Evolutionary conservation across 2,329 filamentous ascomycete genomes (phyloP).

Genomic region (Aspergillus ochraceus): DNA sequence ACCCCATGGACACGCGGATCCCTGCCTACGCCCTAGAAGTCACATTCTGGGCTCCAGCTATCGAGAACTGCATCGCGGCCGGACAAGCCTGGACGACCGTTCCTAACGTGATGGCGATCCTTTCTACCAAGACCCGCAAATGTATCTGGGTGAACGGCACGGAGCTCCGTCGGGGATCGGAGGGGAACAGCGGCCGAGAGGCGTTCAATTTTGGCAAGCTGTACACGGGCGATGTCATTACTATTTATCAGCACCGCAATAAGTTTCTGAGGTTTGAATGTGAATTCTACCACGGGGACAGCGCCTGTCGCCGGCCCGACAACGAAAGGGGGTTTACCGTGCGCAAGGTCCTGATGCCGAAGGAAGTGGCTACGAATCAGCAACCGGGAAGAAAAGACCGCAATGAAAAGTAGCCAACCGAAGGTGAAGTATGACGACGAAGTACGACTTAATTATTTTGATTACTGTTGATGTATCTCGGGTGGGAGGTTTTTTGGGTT

Average conservation of each 20-base stretch:
- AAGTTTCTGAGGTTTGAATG: slow-evolving; percentile 45
- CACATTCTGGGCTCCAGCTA: slow-evolving; percentile 69
- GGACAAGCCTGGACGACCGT: slow-evolving; percentile 58
- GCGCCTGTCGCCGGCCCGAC: slow-evolving; percentile 41
- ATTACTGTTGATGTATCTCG: neutral
- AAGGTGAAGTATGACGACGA: neutral
- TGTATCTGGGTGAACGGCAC: slow-evolving; percentile 77
- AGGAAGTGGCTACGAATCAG: slow-evolving; percentile 28
- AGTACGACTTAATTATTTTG: neutral
- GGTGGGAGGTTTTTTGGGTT: neutral
- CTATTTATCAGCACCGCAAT: slow-evolving; percentile 60
- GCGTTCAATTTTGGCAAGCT: slow-evolving; percentile 64
- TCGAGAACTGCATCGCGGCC: slow-evolving; percentile 59
- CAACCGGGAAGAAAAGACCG: slow-evolving; percentile 22
- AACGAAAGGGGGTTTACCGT: slow-evolving; percentile 43
- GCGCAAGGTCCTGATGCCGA: slow-evolving; percentile 36
- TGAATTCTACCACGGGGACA: slow-evolving; percentile 50
- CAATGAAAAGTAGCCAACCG: slow-evolving; percentile 6
- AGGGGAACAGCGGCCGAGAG: slow-evolving; percentile 53
- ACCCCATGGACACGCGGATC: slow-evolving; percentile 66
- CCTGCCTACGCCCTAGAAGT: slow-evolving; percentile 81
- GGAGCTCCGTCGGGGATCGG: slow-evolving; percentile 58
- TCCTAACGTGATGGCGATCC: slow-evolving; percentile 64
- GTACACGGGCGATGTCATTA: slow-evolving; percentile 74
- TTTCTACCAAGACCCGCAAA: slow-evolving; percentile 74